These are phyloP conservation scores for Mitosporidium daphniae DNA, from an alignment of 371 early-diverging fungal genomes.

Conservation along the genomic window DNA sequence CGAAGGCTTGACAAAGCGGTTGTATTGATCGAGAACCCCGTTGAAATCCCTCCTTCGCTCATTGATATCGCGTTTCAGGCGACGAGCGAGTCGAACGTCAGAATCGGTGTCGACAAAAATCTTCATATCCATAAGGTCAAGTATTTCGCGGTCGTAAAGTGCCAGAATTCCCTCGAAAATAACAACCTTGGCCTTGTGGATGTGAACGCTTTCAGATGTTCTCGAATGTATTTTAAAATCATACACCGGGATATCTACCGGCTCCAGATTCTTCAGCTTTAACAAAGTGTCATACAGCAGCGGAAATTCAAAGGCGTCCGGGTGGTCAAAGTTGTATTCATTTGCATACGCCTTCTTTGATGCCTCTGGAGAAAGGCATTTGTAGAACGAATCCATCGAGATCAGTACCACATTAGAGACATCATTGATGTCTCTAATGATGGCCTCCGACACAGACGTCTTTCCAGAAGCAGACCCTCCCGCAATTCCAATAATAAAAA, in stretches of 20 bases:
- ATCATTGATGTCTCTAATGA: conserved; percentile 11
- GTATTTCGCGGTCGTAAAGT: conserved; percentile 29
- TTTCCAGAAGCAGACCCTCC: conserved; percentile 14
- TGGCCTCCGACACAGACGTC: conserved; percentile 11
- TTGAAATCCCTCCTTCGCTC: conserved; percentile 41
- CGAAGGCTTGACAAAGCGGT: conserved; percentile 51
- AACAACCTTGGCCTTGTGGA: conserved; percentile 29
- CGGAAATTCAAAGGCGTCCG: conserved; percentile 34
- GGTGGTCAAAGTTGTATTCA: conserved; percentile 45
- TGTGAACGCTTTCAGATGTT: conserved; percentile 7
- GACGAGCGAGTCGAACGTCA: conserved; percentile 41
- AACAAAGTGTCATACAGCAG: conserved; percentile 19
- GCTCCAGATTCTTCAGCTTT: conserved; percentile 26
- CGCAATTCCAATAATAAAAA: conserved; percentile 15
- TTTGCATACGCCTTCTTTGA: conserved; percentile 8
- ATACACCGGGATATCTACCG: conserved; percentile 29
- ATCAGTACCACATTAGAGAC: conserved; percentile 39
- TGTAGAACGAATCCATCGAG: conserved; percentile 76
- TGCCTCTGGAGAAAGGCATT: conserved; percentile 28
- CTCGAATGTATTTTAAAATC: conserved; percentile 34
- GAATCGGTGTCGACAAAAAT: conserved; percentile 71
- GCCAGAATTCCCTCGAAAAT: conserved; percentile 72
- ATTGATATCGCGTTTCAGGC: conserved; percentile 44
- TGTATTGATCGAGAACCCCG: conserved; percentile 36
- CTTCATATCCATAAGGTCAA: conserved; percentile 46